Evolutionary conservation across 2,329 filamentous ascomycete species (phyloP), one percentile per base, ranked within the genome.

Genomic region (Claviceps fusiformis): DNA sequence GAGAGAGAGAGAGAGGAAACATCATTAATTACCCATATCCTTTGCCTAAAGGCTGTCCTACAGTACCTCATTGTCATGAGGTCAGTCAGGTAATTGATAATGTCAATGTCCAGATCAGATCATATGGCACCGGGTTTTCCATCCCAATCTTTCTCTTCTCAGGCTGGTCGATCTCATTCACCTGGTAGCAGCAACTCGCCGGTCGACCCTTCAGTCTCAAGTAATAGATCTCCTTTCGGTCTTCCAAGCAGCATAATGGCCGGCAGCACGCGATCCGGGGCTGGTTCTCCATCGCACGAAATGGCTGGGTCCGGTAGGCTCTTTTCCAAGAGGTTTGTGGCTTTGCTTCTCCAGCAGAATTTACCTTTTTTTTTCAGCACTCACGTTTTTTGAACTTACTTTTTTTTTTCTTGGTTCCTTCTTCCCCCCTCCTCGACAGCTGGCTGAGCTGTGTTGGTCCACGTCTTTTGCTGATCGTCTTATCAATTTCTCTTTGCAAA

Each of bases 251-350:
- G 80, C 57, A 72, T 88, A 67, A 82, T 85, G 77, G 71, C 77
- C 59, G 73, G 73, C 61, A 75, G 72, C 63, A 71, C 81, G 65
- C 81, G 92, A 75, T 87, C 92, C 67, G 90, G 91, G 76, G 84
- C 89, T 76, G 91, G 91, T 69, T 98, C 93, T 79, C 93, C 93
- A 65, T 96, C 91, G 72, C 91, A 95, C 75, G 93, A 97, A 62
- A 82, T 90, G 68, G 72, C 75, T 48, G 83, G 85, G 56, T 83
- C 81, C 55, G 74, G 78, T 68, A 81, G 92, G 64, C 77, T 97
- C 57, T 96, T 87, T 72, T 90, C 90, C 59, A 97, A 97, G 76
- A 85, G 93, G 90, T 95, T 81, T 67, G 83, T 74, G 53, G 45
- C 45, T 41, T 41, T 3, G 35, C 31, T 33, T 33, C 31, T 37